Conservation (phyloP, 768 basidiomycete species). For the Collybia sordida region DNA sequence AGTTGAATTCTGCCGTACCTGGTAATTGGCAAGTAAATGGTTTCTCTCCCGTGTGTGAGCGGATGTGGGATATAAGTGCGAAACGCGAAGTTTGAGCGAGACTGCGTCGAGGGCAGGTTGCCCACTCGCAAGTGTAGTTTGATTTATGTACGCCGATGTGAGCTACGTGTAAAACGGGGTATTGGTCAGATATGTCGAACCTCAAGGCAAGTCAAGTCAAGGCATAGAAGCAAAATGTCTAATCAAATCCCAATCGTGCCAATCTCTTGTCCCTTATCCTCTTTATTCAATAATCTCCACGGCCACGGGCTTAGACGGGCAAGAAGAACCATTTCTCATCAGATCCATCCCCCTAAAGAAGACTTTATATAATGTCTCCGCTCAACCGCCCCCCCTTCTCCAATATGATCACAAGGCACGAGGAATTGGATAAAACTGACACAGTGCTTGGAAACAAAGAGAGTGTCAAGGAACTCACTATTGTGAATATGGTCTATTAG, state of each 20-base stretch:
- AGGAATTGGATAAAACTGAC: background rate
- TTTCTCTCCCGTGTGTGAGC: constrained; percentile 93
- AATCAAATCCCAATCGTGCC: too few relatives aligned
- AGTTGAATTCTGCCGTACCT: background rate
- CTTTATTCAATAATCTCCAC: constrained; percentile 1
- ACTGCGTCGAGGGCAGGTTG: constrained; percentile 75
- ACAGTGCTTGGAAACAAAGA: background rate
- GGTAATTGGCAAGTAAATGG: constrained; percentile 72
- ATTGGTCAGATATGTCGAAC: constrained; percentile 4
- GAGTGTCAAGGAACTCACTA: constrained; percentile 44
- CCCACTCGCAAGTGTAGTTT: constrained; percentile 89
- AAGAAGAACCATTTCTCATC: too few relatives aligned
- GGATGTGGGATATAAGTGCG: constrained; percentile 86
- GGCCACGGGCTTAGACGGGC: too few relatives aligned
- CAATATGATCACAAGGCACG: background rate
- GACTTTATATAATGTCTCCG: background rate
- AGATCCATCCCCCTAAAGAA: too few relatives aligned
- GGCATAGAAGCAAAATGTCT: background rate
- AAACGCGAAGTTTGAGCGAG: constrained; percentile 87
- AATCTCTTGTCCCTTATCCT: too few relatives aligned
- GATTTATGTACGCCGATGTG: constrained; percentile 86
- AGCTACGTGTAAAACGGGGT: constrained; percentile 36
- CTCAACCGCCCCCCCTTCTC: background rate
- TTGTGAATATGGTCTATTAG: constrained; percentile 83
- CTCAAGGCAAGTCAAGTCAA: too few relatives aligned